Base-by-base conservation (phyloP, 805 yeast genomes). In the Yarrowia yakushimensis region DNA sequence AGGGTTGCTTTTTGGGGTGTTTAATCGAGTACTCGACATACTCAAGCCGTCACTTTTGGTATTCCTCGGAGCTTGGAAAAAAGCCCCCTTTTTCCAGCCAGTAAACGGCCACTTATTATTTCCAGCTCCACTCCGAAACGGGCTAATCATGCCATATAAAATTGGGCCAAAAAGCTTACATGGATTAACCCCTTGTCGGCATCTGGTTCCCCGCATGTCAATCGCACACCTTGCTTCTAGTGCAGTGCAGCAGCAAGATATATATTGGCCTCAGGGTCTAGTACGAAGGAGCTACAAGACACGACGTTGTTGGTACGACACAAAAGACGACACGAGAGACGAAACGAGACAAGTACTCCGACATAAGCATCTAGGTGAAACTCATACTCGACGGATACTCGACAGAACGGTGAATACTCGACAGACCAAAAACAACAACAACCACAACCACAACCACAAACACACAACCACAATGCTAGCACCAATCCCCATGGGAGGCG, bases 401-500 rank as follows among this genome's bases (percentile, higher is more conserved):
- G n/a, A n/a, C n/a, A n/a, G n/a, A n/a, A n/a, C n/a, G n/a, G n/a
- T n/a, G n/a, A n/a, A n/a, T n/a, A 11, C n/a, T n/a, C 20, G 23
- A 37, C 43, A 23, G 2, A n/a, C 48, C 25, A 27, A 23, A 27
- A 25, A 20, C 31, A n/a, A 15, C 17, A 4, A 43, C 31, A 17
- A n/a, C 9, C 3, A 6, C 50, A 13, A 9, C 13, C 37, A 20
- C 37, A 20, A 1, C 13, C 54, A 46, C 52, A 20, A 33, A 33
- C 25, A 3, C 42, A 4, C 20, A 5, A 17, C 11, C 30, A 22
- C 25, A n/a, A 52, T 52, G 59, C 43, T 25, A 6, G 59, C 59
- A 17, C 59, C 59, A 23, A 25, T 30, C 13, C 59, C 59, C 43
- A 33, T 52, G 33, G 67, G 66, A 11, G 63, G 60, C 33, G 67